Evolutionary conservation across 2,329 filamentous ascomycete genomes (phyloP), one percentile per base, ranked within the genome.

Genomic region (Aplosporella prunicola): DNA sequence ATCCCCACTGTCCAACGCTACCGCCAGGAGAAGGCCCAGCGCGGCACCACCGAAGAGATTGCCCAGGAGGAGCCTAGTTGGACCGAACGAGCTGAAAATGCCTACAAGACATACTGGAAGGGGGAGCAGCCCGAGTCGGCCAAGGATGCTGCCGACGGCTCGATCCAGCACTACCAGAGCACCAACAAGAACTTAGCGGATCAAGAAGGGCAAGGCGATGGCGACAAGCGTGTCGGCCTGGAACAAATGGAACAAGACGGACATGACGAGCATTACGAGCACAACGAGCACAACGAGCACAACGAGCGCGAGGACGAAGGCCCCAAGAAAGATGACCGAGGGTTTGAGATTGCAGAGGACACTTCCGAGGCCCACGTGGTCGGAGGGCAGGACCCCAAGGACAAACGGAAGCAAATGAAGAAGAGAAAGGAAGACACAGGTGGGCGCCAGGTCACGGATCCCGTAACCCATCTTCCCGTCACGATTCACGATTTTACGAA

Each of bases 381-480:
- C 10, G n/a, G n/a, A n/a, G 54, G 55, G 7, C 43, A 46, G 35
- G 58, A 69, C 39, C 63, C 67, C 1, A 67, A 64, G 47, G 56
- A 66, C 43, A 62, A 63, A 42, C 55, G 68, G 25, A 71, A 71
- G 51, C 47, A 53, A 9, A 64, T 71, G 61, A 68, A 71, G 50
- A 64, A 69, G 41, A 59, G 57, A 41, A 61, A 55, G 30, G 58
- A 64, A 20, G 64, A 69, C 40, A 59, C 64, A 20, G 64, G 67
- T 17, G 66, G 69, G 41, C 63, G 71, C 42, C 68, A 80, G 51
- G 80, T 84, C 31, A 84, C 79, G 1, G 80, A 85, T 49, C 80
- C 80, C 0, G 69, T 84, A 25, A 85, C 80, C 2, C 80, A 84
- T 56, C 64, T 84, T 3, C 78, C 79, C 2, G 69, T 83, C 32